phyloP scores from a whole-genome alignment of 768 basidiomycete species.

The Terana coerulea region DNA sequence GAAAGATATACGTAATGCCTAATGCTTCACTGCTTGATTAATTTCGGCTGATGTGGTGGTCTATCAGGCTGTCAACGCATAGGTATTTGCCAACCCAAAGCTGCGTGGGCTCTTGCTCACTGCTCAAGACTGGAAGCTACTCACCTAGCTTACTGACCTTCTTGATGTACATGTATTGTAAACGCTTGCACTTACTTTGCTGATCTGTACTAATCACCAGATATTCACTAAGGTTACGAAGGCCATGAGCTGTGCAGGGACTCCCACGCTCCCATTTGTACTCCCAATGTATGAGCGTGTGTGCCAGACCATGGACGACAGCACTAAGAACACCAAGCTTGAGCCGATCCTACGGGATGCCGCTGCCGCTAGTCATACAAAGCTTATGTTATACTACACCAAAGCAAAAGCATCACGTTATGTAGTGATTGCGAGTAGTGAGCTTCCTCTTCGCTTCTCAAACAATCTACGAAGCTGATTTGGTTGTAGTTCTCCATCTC shows the following conservation, averaged over 20 bases:
- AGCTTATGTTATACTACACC: conserved; percentile 26
- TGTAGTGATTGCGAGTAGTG: conserved; percentile 28
- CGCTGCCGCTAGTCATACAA: conserved; percentile 21
- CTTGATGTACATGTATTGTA: neutral
- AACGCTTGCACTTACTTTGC: too few relatives aligned
- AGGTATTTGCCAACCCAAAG: conserved; percentile 19
- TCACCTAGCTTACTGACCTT: neutral
- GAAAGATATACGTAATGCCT: conserved; percentile 25
- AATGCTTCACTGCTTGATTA: too few relatives aligned
- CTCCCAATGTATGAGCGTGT: conserved; percentile 30
- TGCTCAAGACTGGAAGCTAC: neutral
- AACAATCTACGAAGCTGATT: neutral
- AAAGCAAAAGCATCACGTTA: conserved; percentile 23
- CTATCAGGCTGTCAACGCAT: conserved; percentile 33
- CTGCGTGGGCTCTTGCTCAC: neutral
- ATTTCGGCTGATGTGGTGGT: neutral
- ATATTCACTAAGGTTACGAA: conserved; percentile 29
- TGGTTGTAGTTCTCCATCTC: conserved; percentile 25
- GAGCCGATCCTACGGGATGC: conserved; percentile 18
- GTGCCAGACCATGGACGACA: conserved; percentile 17
- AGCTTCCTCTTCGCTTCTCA: conserved; percentile 5
- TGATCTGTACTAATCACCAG: too few relatives aligned
- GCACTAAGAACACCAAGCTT: neutral
- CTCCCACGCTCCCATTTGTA: conserved; percentile 29
- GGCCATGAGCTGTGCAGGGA: conserved; percentile 22